Conservation (phyloP, 2,329 filamentous ascomycete species). For the Aspergillus fumigatiaffinis region DNA sequence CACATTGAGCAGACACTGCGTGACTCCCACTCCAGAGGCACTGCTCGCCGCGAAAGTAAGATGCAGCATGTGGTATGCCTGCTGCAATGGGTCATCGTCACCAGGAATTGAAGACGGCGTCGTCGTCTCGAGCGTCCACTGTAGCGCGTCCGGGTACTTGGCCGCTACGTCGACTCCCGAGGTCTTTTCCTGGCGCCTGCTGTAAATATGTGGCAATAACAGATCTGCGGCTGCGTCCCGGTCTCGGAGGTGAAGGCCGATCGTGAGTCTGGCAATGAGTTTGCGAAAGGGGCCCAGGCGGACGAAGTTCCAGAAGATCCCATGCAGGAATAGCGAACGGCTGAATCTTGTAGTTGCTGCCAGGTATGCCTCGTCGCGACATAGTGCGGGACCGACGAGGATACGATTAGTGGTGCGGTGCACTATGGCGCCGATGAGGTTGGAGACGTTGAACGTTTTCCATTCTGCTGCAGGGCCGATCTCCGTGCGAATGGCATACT, state of each 20-base stretch:
- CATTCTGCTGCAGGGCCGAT: not conserved
- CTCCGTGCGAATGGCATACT: not conserved
- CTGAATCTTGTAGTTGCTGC: not conserved
- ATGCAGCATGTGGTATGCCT: not conserved
- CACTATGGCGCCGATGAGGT: not conserved
- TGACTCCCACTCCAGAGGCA: not conserved
- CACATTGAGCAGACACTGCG: not conserved
- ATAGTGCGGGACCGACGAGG: not conserved
- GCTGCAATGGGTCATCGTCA: not conserved
- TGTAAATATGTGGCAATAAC: not conserved
- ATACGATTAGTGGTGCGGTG: not conserved
- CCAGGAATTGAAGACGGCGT: not conserved
- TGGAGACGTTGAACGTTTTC: not conserved
- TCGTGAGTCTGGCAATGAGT: not conserved
- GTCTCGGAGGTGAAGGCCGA: not conserved
- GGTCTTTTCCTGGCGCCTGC: not conserved
- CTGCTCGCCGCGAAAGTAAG: not conserved
- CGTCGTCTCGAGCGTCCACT: not conserved
- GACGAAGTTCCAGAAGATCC: conserved; percentile 1
- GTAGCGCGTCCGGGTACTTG: not conserved
- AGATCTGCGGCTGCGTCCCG: not conserved
- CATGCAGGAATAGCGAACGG: not conserved
- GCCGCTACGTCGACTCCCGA: not conserved
- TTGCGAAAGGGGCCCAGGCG: not conserved
- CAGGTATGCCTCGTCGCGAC: not conserved